Evolutionary conservation across 768 basidiomycete species (phyloP).

Genomic region (Jaapia argillacea): DNA sequence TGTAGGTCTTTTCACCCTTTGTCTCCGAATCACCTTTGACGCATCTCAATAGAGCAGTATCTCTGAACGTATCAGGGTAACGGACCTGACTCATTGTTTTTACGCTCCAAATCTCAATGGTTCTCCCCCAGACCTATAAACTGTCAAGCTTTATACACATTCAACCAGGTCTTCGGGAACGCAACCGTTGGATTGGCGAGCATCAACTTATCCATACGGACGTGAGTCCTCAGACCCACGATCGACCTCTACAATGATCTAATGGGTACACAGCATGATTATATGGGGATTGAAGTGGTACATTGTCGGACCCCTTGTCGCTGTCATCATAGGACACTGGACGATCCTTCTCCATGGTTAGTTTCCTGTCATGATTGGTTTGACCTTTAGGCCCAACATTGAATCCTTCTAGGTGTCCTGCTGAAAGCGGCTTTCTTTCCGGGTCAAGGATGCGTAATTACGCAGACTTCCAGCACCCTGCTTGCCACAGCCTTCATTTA

Average conservation of each 20-base stretch:
- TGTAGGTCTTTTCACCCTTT: conserved; percentile 1
- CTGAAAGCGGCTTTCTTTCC: conserved; percentile 1
- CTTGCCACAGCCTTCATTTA: conserved; percentile 1
- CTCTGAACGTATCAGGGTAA: not conserved
- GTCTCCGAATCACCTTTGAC: not conserved
- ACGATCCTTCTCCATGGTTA: conserved; percentile 1
- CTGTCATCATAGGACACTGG: conserved; percentile 3
- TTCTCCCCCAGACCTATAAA: conserved; percentile 1
- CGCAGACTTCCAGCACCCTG: not conserved
- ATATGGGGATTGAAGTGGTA: not conserved
- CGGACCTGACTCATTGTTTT: not conserved
- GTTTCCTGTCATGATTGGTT: not conserved
- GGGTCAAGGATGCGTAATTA: conserved; percentile 1
- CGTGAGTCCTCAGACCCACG: not conserved
- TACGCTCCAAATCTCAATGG: not conserved
- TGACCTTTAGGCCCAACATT: not conserved
- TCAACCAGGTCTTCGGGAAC: not conserved
- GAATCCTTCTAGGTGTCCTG: not conserved
- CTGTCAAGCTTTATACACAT: conserved; percentile 3
- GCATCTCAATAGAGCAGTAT: not conserved
- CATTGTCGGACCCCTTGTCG: not conserved
- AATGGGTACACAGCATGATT: not conserved
- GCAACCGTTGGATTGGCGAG: not conserved
- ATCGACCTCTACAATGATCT: not conserved
- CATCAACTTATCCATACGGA: conserved; percentile 3